Evolutionary conservation across 1,284 basidiomycete genomes (phyloP).

Genomic region (Sporisorium graminicola): DNA sequence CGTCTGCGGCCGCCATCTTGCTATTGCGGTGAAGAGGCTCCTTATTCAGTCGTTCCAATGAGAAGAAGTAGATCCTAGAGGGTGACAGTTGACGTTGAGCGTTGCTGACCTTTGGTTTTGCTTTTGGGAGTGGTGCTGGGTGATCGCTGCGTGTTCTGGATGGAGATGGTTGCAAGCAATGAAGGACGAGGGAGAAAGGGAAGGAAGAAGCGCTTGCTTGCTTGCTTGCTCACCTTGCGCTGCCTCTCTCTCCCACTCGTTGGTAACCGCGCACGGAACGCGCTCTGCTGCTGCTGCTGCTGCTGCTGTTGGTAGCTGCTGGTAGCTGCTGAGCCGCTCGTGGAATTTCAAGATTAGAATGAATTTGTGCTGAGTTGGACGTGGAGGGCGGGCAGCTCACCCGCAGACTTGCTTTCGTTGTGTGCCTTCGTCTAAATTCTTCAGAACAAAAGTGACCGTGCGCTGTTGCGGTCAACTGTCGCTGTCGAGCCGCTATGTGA

Average conservation of each 20-base stretch:
- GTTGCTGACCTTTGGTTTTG: not conserved
- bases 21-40: not conserved
- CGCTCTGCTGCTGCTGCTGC: too few relatives aligned
- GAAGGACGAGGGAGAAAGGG: not conserved
- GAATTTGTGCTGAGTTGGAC: conserved; percentile 11
- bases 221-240: not conserved
- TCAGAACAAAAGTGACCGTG: not conserved
- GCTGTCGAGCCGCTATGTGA: not conserved
- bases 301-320: too few relatives aligned
- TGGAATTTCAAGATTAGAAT: too few relatives aligned
- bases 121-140: not conserved
- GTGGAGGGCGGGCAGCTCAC: conserved; percentile 7
- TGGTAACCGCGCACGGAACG: too few relatives aligned
- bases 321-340: conserved; percentile 2
- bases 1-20: conserved; percentile 40
- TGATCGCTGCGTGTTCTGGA: not conserved
- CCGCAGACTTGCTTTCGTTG: not conserved
- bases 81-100: not conserved
- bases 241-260: too few relatives aligned
- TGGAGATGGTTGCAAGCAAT: conserved; percentile 3
- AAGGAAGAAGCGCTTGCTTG: not conserved
- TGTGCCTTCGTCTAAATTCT: not conserved
- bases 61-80: not conserved
- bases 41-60: not conserved
- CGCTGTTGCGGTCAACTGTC: conserved; percentile 1